Base-by-base conservation (phyloP, 2,329 filamentous ascomycete genomes). In the Aspergillus fischeri region DNA sequence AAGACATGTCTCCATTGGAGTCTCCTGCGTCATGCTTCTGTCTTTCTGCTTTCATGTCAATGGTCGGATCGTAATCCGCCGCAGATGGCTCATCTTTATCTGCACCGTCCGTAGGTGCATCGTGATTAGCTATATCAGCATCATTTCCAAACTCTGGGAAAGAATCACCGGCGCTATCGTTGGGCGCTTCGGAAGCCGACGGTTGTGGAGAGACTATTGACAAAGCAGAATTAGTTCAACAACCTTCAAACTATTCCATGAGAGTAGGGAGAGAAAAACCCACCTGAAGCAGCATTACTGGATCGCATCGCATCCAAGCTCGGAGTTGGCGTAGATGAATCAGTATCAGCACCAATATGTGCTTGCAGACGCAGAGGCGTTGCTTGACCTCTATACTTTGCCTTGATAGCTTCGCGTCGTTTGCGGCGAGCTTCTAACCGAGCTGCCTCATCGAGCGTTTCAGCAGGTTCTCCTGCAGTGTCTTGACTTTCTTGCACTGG, bases 41-140 rank as follows among this genome's bases (percentile, higher is more conserved):
- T 66, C 86, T 85, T 65, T 96, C 92, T 72, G 95, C 90, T 71
- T 88, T 82, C 89, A 93, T 94, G 70, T 97, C 92, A 64, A 87
- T 81, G 1, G 87, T 94, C 1, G 92, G 92, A 69, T 96, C 91
- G 71, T 96, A 96, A 73, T 96, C 91, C 58, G 91, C 92, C 49
- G 92, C 92, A n/a, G 92, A 96, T 5, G 90, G 89, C 6, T 88
- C 91, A 66, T 94, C 88, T 53, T 83, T 82, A 49, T 85, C 83
- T 61, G 75, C 73, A 63, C 71, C 71, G 45, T 71, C 64, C 61
- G 75, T 64, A 62, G 73, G 63, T 56, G 70, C 61, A 65, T 69
- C 62, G 60, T 72, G 63, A 68, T 90, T 89, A 73, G 86, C 84
- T 62, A 91, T 80, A 63, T 87, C 84, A 56, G 84, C 81, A 68